phyloP scores from a whole-genome alignment of 495 filamentous ascomycete genomes.

The Parathielavia hyrcaniae region DNA sequence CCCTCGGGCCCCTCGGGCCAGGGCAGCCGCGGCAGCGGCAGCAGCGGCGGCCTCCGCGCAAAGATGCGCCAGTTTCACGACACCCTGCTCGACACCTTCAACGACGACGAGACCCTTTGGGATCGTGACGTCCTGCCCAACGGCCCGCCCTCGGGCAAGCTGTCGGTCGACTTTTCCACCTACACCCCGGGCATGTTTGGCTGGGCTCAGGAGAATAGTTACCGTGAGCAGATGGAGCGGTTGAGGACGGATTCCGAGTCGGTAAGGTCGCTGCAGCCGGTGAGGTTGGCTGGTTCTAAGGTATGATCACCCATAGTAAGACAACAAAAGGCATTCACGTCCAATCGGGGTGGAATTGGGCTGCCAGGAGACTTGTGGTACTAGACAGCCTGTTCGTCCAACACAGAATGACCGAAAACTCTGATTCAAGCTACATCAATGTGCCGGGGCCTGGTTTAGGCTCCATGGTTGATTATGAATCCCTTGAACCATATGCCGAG shows the following conservation, averaged over 20 bases:
- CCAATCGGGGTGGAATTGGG: too few relatives aligned
- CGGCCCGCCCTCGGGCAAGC: not conserved
- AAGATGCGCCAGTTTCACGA: not conserved
- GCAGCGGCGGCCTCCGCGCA: not conserved
- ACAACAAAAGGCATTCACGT: too few relatives aligned
- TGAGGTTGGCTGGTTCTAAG: not conserved
- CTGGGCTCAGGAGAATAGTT: not conserved
- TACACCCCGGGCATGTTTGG: not conserved
- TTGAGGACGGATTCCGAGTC: not conserved
- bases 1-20: not conserved
- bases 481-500: too few relatives aligned
- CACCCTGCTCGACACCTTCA: slow-evolving; percentile 1
- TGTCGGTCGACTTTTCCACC: not conserved
- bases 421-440: too few relatives aligned
- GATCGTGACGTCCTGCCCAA: not conserved
- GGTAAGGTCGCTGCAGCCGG: not conserved
- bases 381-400: too few relatives aligned
- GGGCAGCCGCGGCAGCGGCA: too few relatives aligned
- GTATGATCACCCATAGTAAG: too few relatives aligned
- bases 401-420: too few relatives aligned
- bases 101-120: not conserved
- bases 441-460: too few relatives aligned
- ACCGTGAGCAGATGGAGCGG: not conserved
- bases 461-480: too few relatives aligned
- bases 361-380: too few relatives aligned